Evolutionary conservation across 1,139 yeast genomes (phyloP).

Genomic region (Geotrichum carabidarum): DNA sequence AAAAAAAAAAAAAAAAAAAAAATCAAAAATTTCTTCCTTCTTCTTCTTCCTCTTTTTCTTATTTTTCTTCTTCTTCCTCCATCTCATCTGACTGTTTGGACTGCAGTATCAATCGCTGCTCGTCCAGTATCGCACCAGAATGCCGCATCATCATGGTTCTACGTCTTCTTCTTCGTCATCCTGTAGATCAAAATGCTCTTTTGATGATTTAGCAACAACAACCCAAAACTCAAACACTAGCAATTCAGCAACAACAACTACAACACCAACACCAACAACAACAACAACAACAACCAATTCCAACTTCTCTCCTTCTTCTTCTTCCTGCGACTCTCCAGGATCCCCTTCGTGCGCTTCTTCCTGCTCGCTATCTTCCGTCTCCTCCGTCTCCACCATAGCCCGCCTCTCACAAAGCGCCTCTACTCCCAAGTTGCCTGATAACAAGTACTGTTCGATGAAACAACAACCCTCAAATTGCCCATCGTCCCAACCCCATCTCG

Average conservation of each 20-base stretch:
- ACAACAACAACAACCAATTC: not conserved
- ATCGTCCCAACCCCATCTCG: not conserved
- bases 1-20: no score
- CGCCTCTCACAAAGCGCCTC: not conserved
- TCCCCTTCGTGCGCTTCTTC: constrained; percentile 1
- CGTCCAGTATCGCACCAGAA: no score
- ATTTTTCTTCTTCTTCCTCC: no score
- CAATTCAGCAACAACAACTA: not conserved
- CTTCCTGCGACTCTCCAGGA: not conserved
- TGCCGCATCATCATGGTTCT: not conserved
- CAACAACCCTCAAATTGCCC: not conserved
- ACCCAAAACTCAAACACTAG: not conserved
- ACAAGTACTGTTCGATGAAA: not conserved
- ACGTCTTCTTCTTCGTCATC: not conserved
- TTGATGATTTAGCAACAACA: not conserved
- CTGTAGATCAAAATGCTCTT: not conserved
- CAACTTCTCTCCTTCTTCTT: not conserved
- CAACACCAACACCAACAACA: not conserved
- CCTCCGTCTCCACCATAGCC: constrained; percentile 1
- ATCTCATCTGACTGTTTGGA: no score
- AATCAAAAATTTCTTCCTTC: no score
- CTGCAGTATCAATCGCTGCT: no score
- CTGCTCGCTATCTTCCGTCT: constrained; percentile 5
- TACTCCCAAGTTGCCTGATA: not conserved
- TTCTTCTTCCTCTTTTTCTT: no score